Percentiles rank a stretch among this genome's conserved stretches.
Conservation (phyloP, 306 rosid species). For the Amphicarpaea edgeworthii region DNA sequence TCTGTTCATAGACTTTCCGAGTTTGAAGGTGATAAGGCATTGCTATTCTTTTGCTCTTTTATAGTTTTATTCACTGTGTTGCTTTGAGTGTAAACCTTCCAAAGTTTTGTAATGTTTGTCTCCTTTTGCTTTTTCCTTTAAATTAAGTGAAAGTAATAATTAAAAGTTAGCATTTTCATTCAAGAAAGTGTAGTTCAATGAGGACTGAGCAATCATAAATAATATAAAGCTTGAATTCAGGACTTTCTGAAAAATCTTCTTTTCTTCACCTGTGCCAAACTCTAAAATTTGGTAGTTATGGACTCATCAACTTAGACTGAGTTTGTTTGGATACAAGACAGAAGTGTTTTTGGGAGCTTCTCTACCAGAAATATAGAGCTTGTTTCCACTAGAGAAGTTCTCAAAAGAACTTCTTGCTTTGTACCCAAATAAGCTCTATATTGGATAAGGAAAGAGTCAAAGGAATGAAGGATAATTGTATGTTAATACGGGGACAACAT, state of each 20-base stretch:
- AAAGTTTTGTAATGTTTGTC: conserved; percentile 4
- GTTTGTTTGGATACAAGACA: too few relatives aligned
- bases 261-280: conserved; percentile 1
- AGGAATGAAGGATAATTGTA: neutral
- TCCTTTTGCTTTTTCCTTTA: neutral
- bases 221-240: conserved; percentile 25
- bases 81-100: conserved; percentile 5
- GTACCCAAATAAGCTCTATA: too few relatives aligned
- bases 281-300: neutral
- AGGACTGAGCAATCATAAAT: neutral
- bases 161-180: neutral
- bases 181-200: conserved; percentile 5
- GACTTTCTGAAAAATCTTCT: neutral
- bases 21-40: conserved; percentile 70
- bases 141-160: conserved; percentile 3
- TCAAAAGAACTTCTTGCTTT: too few relatives aligned
- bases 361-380: too few relatives aligned
- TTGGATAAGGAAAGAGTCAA: neutral
- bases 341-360: too few relatives aligned
- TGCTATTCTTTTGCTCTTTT: neutral
- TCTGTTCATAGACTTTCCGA: conserved; percentile 66
- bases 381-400: too few relatives aligned
- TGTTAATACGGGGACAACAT: neutral
- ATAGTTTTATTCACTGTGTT: too few relatives aligned
- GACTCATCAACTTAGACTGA: conserved; percentile 13